Percentiles rank a stretch among this genome's conserved stretches.
Evolutionary conservation across 768 basidiomycete species (phyloP).

Genomic region (Hygrophorus pudorinus): DNA sequence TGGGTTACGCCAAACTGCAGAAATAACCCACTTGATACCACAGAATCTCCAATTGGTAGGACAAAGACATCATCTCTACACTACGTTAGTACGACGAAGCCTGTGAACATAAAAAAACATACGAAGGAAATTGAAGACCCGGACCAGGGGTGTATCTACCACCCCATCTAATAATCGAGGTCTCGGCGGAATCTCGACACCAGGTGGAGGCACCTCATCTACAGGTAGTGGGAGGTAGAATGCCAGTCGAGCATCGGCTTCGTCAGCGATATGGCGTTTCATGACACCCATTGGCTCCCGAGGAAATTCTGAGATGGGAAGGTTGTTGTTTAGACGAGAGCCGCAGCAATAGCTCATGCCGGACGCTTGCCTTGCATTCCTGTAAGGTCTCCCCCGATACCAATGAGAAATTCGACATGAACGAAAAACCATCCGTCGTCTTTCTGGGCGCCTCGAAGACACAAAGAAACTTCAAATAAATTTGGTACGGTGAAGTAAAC

Average conservation of each 20-base stretch:
- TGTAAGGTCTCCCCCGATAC: slow-evolving; percentile 63
- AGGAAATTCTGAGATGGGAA: slow-evolving; percentile 51
- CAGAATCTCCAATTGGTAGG: slow-evolving; percentile 87
- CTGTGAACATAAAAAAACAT: slow-evolving; percentile 19
- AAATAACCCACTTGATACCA: slow-evolving; percentile 50
- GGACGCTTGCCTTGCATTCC: slow-evolving; percentile 49
- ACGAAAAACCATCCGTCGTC: slow-evolving; percentile 85
- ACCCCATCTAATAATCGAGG: slow-evolving; percentile 49
- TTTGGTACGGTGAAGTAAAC: slow-evolving; percentile 66
- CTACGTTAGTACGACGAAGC: neutral
- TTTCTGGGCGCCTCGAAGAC: slow-evolving; percentile 56
- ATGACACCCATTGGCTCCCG: slow-evolving; percentile 51
- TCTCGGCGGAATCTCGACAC: slow-evolving; percentile 30
- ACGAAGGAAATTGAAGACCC: slow-evolving; percentile 88
- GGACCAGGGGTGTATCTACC: slow-evolving; percentile 75
- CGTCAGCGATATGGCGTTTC: slow-evolving; percentile 60
- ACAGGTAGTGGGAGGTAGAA: slow-evolving; percentile 47
- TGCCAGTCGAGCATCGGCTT: slow-evolving; percentile 59
- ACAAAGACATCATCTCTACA: slow-evolving; percentile 81
- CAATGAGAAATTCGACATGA: slow-evolving; percentile 64
- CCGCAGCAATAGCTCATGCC: neutral
- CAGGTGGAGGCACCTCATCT: slow-evolving; percentile 30
- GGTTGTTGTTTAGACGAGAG: neutral
- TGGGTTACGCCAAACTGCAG: neutral
- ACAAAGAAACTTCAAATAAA: slow-evolving; percentile 67